A percentile compares a stretch with the other conserved stretches of the same genome.
These are phyloP conservation scores for Solanum bulbocastanum DNA, from an alignment of 257 asterid genomes.

Conservation along the genomic window DNA sequence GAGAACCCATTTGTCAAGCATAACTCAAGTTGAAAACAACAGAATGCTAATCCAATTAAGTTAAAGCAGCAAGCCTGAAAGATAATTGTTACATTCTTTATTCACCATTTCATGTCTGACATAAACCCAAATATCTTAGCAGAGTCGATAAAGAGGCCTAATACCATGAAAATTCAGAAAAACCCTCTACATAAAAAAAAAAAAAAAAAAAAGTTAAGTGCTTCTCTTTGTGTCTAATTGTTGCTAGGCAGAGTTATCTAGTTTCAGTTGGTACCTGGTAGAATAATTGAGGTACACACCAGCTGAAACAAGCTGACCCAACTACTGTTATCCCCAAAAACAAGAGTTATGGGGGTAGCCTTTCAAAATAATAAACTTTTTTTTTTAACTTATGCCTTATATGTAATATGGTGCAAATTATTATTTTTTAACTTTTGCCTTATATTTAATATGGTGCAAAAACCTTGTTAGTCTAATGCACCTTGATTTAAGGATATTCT, in stretches of 20 bases:
- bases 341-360: not conserved
- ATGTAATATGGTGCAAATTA: not conserved
- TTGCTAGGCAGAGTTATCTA: not conserved
- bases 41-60: not conserved
- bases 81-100: not conserved
- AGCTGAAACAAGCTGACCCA: no score
- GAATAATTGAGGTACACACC: not conserved
- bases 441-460: not conserved
- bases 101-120: not conserved
- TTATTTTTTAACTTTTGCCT: not conserved
- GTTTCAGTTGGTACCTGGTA: not conserved
- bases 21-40: not conserved
- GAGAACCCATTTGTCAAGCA: not conserved
- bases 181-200: not conserved
- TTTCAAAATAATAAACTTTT: not conserved
- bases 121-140: not conserved
- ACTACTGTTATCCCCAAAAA: not conserved
- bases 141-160: not conserved
- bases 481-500: not conserved
- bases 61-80: not conserved
- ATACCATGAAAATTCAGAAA: not conserved
- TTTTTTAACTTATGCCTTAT: not conserved
- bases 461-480: not conserved
- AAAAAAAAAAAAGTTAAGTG: not conserved
- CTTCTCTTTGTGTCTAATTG: not conserved